Evolutionary conservation across 2,329 filamentous ascomycete genomes (phyloP), one percentile per base, ranked within the genome.

Genomic region (Microascus cirrosus): DNA sequence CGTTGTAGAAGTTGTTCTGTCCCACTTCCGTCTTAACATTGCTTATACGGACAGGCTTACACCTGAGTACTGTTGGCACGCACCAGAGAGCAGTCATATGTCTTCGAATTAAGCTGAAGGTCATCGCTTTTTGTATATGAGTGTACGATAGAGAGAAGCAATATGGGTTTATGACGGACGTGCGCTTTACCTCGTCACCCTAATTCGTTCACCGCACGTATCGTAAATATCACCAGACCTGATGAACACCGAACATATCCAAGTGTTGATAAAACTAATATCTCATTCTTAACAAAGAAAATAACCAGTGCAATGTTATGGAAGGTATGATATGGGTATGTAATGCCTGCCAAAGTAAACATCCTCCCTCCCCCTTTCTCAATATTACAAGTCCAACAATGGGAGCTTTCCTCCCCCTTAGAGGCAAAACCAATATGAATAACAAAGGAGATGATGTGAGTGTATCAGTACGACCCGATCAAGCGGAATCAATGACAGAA

Each of bases 251-350:
- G 13, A 18, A 45, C 2, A 45, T 2, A 2, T 7, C n/a, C 13
- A 42, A 45, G 39, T 48, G 7, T 10, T n/a, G 22, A 50, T 22
- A 24, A 22, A 48, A 50, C 6, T 24, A 8, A 42, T 42, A 42
- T n/a, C 45, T 50, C 4, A 22, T 50, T 24, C 3, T 11, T 8
- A 50, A 50, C 45, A 50, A 50, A 50, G 45, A 28, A 36, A 25
- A 32, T 36, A 4, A 24, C 45, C 22, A 36, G 45, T 52, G 51
- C 24, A 20, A 36, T 12, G 50, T 36, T 52, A 36, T 52, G 35
- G 32, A 52, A 57, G 52, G 42, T 34, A 53, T 52, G 22, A 56
- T 56, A 11, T 25, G 36, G 55, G 55, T 57, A 51, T 57, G 36
- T 57, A 57, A 52, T 50, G 45, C 45, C 45, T 50, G 45, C 45